Evolutionary conservation across 2,329 filamentous ascomycete genomes (phyloP), one percentile per base, ranked within the genome.

Genomic region (Spiromastix sp.): DNA sequence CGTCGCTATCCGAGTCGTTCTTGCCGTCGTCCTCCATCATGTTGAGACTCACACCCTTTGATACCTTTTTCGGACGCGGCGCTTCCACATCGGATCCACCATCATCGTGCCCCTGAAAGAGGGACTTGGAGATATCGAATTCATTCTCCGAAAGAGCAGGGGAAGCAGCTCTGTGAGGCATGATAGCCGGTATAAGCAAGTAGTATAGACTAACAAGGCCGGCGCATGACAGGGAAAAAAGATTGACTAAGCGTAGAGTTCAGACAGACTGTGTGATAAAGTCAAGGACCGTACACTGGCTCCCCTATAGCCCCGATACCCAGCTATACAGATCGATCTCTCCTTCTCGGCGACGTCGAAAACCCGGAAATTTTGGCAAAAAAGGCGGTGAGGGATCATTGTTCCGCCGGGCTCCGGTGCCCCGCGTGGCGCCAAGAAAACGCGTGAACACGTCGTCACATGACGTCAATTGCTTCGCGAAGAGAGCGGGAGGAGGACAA

Each of bases 121-220:
- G 68, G 2, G 81, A 79, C 42, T 72, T 78, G 13, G 85, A 77
- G 35, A 98, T 95, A 52, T 98, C 91, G 52, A 93, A 77, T 54
- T 94, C 91, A 46, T 79, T 82, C 62, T 96, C 89, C 32, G 89
- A 96, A 39, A 73, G 70, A 32, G 85, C 77, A 40, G 89, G 91
- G 28, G 91, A 96, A 38, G 72, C 71, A 52, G 75, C 77, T 40
- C 84, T 79, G 56, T 69, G 70, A 62, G 72, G 71, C 85, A 93
- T 93, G n/a, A n/a, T n/a, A n/a, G n/a, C n/a, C n/a, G n/a, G n/a
- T n/a, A n/a, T n/a, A n/a, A n/a, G n/a, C n/a, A n/a, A n/a, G n/a
- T n/a, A n/a, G n/a, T n/a, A n/a, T n/a, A n/a, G n/a, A n/a, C n/a
- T n/a, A n/a, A n/a, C n/a, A n/a, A n/a, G n/a, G n/a, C n/a, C n/a